Base-by-base conservation (phyloP, 306 rosid genomes). In the Vachellia pachyceras region DNA sequence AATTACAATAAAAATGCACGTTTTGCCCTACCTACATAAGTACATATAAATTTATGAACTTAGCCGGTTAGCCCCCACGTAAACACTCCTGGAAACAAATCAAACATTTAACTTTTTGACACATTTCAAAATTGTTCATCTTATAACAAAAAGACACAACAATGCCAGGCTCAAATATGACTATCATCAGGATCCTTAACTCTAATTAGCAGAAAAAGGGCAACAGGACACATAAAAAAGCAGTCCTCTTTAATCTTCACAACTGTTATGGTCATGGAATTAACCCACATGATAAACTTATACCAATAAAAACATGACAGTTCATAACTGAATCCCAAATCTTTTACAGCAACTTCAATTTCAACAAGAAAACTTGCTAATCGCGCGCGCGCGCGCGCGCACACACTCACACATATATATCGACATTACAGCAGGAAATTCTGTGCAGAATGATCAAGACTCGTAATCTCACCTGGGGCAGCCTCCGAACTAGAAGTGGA, bases 401-500 rank as follows among this genome's bases (percentile, higher is more conserved):
- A n/a, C n/a, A n/a, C n/a, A n/a, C n/a, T n/a, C n/a, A n/a, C n/a
- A n/a, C n/a, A n/a, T n/a, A n/a, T n/a, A n/a, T n/a, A n/a, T n/a
- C 14, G 23, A 22, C 39, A 61, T 61, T 12, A 61, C 17, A 61
- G 25, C n/a, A 61, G n/a, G 9, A 82, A 69, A 17, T 58, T 42
- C 10, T 35, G 18, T 10, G 72, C 20, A 61, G 3, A 6, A 70
- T 23, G 41, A 76, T n/a, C 29, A 58, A n/a, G 69, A 45, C 36
- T 14, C n/a, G n/a, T 55, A 18, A 25, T 13, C 18, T 82, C 20
- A 85, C 88, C 88, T 78, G 82, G 72, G 42, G 67, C 17, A 76
- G 58, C 82, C 74, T 82, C 63, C 44, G 82, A 71, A 64, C 73
- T 23, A 61, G 85, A 85, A 85, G 49, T 39, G 46, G 88, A 85